Base-by-base conservation (phyloP, 768 basidiomycete species). In the Collybiopsis luxurians region DNA sequence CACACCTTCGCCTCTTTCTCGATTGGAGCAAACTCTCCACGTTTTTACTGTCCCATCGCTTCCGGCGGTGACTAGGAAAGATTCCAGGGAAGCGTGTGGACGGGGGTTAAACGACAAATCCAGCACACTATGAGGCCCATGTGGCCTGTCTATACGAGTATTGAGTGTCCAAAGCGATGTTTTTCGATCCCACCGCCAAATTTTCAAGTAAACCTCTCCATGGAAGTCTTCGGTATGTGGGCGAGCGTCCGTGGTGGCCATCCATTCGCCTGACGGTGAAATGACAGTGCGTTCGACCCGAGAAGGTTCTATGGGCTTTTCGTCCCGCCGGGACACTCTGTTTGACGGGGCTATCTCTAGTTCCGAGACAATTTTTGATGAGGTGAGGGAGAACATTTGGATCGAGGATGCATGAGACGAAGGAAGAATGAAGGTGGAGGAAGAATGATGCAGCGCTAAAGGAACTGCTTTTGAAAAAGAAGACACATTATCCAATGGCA, bases 321-420 rank as follows among this genome's bases (percentile, higher is more conserved):
- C 90, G 43, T 92, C 92, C 62, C 84, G 77, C 61, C 88, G 77
- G 13, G 94, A 89, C 19, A 98, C 83, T 58, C 92, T 84, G 74
- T 98, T 98, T 26, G 94, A 94, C 21, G 96, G 93, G 1, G 92
- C 86, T 7, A 99, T 84, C 70, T 98, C 97, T 19, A 98, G 78
- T 70, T 99, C 96, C 45, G 86, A 86, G 2, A 92, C 66, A 0
- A 94, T 78, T 40, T 82, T 80, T 27, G 87, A 87, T 2, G 83
- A 79, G 7, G 79, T 70, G 1, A 89, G 89, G 17, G 92, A 89
- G 73, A 90, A 95, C 24, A 89, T 84, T 74, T 98, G 96, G 39
- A 99, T 76, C n/a, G 94, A 92, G 2, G 95, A 95, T 0, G 94
- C 90, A 66, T 99, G 95, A 0, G 95, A 95, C 2, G 96, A 94